A percentile compares a stretch with the other conserved stretches of the same genome.
Conservation (phyloP, 441 rosid species). For the Arabidopsis hybrid region DNA sequence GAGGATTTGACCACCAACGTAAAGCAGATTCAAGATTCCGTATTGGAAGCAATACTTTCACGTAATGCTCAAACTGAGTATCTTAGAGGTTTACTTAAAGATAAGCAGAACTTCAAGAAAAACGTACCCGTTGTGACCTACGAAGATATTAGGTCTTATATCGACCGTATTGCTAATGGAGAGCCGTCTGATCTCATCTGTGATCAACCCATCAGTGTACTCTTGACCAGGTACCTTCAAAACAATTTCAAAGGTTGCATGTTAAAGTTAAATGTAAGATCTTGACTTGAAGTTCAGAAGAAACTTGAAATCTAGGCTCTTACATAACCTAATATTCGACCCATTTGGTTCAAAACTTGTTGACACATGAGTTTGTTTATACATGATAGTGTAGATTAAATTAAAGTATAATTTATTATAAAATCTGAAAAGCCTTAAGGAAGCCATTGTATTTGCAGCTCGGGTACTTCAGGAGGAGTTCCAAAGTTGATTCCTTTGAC, state of each 20-base stretch:
- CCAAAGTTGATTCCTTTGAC: conserved; percentile 83
- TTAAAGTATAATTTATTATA: no score
- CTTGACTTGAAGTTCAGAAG: not conserved
- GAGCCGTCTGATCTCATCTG: conserved; percentile 58
- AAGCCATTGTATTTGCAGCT: conserved; percentile 48
- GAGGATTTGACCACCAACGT: conserved; percentile 68
- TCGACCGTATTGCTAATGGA: conserved; percentile 70
- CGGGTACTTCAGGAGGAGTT: conserved; percentile 82
- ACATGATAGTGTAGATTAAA: not conserved
- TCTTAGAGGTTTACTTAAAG: conserved; percentile 50
- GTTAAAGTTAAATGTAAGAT: not conserved
- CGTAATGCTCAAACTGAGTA: conserved; percentile 62
- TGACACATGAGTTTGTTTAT: not conserved
- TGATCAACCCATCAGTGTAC: conserved; percentile 53
- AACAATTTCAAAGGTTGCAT: not conserved
- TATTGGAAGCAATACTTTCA: conserved; percentile 53
- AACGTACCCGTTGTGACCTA: conserved; percentile 66
- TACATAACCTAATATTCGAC: no score
- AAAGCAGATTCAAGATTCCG: conserved; percentile 54
- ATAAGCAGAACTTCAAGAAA: conserved; percentile 58
- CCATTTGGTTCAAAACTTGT: not conserved
- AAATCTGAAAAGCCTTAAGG: not conserved
- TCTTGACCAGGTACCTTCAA: conserved; percentile 35
- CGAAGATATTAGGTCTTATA: conserved; percentile 60
- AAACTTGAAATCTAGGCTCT: no score